Percentiles rank a stretch among this genome's conserved stretches.
Evolutionary conservation across 2,329 filamentous ascomycete species (phyloP).

Genomic region (Penicillium sp.): DNA sequence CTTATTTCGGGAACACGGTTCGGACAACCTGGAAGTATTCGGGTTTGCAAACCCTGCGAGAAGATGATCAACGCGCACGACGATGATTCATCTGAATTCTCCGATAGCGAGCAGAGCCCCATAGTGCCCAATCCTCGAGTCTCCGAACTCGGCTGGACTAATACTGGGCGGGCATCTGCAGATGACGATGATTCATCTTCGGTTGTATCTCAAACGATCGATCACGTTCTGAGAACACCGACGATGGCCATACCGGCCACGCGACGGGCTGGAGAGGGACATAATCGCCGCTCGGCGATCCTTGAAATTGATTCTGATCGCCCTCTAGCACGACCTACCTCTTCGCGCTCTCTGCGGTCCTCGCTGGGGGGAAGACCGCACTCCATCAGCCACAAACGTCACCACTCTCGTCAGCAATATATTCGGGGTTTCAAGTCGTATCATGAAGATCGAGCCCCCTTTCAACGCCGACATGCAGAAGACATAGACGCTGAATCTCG

Average conservation of each 20-base stretch:
- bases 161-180: conserved; percentile 44
- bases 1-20: conserved; percentile 87
- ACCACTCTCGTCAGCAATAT: conserved; percentile 84
- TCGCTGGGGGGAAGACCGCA: conserved; percentile 67
- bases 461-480: conserved; percentile 71
- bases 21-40: conserved; percentile 77
- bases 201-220: conserved; percentile 48
- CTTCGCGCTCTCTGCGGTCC: conserved; percentile 83
- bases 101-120: conserved; percentile 68
- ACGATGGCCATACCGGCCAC: conserved; percentile 67
- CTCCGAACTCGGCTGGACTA: conserved; percentile 57
- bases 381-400: conserved; percentile 78
- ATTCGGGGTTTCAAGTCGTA: conserved; percentile 71
- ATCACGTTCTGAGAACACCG: conserved; percentile 52
- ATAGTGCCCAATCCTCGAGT: conserved; percentile 60
- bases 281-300: conserved; percentile 80
- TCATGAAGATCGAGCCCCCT: conserved; percentile 80
- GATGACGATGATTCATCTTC: conserved; percentile 51
- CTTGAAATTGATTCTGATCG: conserved; percentile 86
- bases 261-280: conserved; percentile 67
- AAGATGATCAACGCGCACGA: conserved; percentile 86
- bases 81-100: conserved; percentile 89
- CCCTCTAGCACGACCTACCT: conserved; percentile 79
- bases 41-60: conserved; percentile 91
- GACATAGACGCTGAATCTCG: conserved; percentile 65